These are phyloP conservation scores for Sporothrix variecibatus DNA, from an alignment of 2,329 filamentous ascomycete genomes.

Conservation along the genomic window DNA sequence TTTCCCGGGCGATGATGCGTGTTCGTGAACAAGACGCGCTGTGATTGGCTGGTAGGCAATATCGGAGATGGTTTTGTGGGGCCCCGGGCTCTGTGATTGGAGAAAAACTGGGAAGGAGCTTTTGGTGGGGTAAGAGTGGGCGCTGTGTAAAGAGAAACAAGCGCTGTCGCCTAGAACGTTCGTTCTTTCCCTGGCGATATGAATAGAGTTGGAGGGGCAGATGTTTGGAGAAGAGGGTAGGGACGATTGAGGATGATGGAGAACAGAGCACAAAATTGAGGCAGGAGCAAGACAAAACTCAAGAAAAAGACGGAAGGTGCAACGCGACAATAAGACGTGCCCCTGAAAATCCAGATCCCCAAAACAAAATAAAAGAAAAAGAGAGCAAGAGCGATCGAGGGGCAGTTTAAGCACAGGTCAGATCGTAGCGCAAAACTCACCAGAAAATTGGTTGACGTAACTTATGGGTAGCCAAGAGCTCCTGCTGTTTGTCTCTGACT, in stretches of 20 bases:
- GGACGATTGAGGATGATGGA: neutral
- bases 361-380: neutral
- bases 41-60: conserved; percentile 24
- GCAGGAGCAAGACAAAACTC: neutral
- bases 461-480: conserved; percentile 7
- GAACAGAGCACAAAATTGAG: neutral
- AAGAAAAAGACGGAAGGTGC: neutral
- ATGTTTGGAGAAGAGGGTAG: neutral
- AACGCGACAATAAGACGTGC: neutral
- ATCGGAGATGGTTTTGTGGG: conserved; percentile 12
- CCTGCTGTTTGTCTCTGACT: neutral
- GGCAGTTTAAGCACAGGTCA: neutral
- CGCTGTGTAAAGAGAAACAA: conserved; percentile 15
- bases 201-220: neutral
- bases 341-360: neutral
- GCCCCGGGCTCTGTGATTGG: conserved; percentile 16
- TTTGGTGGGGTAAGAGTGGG: conserved; percentile 24
- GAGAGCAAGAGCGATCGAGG: conserved; percentile 4
- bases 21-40: neutral
- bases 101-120: conserved; percentile 17
- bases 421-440: conserved; percentile 11
- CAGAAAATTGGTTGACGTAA: conserved; percentile 16
- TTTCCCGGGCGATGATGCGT: conserved; percentile 28
- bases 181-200: neutral
- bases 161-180: conserved; percentile 2